These are phyloP conservation scores for Boechera stricta DNA, from an alignment of 345 rosid genomes.

Conservation along the genomic window DNA sequence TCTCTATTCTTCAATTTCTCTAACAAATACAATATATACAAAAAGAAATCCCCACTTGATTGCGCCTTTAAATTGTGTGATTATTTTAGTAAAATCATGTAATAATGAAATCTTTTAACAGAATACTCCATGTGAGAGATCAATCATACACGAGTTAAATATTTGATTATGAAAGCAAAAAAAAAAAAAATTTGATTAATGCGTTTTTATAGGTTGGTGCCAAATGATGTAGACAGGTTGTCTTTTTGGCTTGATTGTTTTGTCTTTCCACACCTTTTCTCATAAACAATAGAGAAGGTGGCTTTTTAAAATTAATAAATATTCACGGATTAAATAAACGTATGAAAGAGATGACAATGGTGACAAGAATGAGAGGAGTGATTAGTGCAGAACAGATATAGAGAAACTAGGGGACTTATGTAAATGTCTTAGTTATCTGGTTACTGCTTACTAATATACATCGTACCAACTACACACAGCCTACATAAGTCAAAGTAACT, in stretches of 20 bases:
- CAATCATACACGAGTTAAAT: slow-evolving; percentile 18
- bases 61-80: not conserved
- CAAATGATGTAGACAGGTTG: slow-evolving; percentile 39
- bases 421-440: not conserved
- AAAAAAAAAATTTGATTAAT: not conserved
- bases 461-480: not conserved
- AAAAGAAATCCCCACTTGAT: not conserved
- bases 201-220: slow-evolving; percentile 4
- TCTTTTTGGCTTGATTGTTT: slow-evolving; percentile 15
- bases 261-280: slow-evolving; percentile 12
- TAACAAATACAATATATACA: not conserved
- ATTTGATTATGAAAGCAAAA: not conserved
- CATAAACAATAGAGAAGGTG: slow-evolving; percentile 6
- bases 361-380: not conserved
- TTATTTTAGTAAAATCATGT: slow-evolving; percentile 14
- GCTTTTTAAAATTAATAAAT: not conserved
- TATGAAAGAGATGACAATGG: slow-evolving; percentile 2
- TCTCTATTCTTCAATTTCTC: not conserved
- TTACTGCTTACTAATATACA: not conserved
- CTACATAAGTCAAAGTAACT: not conserved
- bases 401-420: not conserved
- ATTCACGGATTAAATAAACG: not conserved
- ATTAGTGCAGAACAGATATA: not conserved
- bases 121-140: slow-evolving; percentile 30
- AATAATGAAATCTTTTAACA: slow-evolving; percentile 9